phyloP scores from a whole-genome alignment of 1,139 yeast genomes.

The Diutina ranongensis region DNA sequence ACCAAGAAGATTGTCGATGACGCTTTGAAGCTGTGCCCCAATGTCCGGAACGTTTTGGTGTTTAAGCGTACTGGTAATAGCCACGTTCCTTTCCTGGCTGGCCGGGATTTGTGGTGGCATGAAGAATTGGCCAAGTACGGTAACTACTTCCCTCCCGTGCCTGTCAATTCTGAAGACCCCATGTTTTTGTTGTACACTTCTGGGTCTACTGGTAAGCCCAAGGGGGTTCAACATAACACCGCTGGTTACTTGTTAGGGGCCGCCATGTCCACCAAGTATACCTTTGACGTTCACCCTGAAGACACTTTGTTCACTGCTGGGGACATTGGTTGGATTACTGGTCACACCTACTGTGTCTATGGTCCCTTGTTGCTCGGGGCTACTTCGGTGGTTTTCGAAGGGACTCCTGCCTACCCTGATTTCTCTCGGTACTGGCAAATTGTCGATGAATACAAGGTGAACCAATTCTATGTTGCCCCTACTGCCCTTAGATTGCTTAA shows the following conservation, averaged over 20 bases:
- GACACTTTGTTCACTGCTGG: slow-evolving; percentile 77
- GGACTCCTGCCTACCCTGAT: slow-evolving; percentile 78
- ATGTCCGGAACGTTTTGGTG: slow-evolving; percentile 58
- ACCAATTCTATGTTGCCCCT: slow-evolving; percentile 84
- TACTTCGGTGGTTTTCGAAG: slow-evolving; percentile 74
- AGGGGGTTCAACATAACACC: slow-evolving; percentile 48
- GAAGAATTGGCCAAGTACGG: slow-evolving; percentile 61
- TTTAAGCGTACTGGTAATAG: slow-evolving; percentile 55
- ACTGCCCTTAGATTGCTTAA: slow-evolving; percentile 66
- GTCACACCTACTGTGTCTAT: slow-evolving; percentile 73
- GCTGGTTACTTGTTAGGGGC: slow-evolving; percentile 76
- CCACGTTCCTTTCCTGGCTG: slow-evolving; percentile 7
- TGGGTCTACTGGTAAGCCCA: slow-evolving; percentile 35
- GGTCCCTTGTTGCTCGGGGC: slow-evolving; percentile 76
- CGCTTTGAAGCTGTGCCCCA: slow-evolving; percentile 60
- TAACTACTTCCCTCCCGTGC: slow-evolving; percentile 48
- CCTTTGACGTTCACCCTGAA: slow-evolving; percentile 63
- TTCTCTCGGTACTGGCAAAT: slow-evolving; percentile 78
- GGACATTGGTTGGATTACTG: slow-evolving; percentile 85
- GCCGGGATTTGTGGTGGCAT: slow-evolving; percentile 76
- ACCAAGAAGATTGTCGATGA: slow-evolving; percentile 78
- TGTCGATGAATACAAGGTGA: slow-evolving; percentile 64
- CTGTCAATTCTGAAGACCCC: slow-evolving; percentile 51
- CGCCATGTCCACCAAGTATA: slow-evolving; percentile 54
- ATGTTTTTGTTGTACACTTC: slow-evolving; percentile 55